Percentiles rank a stretch among this genome's conserved stretches.
Evolutionary conservation across 768 basidiomycete species (phyloP).

Genomic region (Dictyophora rubrovolvata): DNA sequence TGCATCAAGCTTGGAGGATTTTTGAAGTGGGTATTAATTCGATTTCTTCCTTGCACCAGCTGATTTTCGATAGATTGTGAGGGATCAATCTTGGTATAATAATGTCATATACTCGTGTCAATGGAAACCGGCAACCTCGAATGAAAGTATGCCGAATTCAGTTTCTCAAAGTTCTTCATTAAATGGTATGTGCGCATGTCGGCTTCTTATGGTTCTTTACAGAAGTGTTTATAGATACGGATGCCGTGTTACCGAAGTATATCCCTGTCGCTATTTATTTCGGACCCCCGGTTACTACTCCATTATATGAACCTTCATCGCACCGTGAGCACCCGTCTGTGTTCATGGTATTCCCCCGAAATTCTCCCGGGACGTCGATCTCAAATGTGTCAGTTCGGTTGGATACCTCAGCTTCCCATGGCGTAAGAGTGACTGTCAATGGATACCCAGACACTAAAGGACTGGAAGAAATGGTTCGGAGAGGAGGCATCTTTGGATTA

Average conservation of each 20-base stretch:
- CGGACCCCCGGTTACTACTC: conserved; percentile 15
- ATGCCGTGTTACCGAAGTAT: conserved; percentile 41
- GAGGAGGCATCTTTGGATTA: conserved; percentile 5
- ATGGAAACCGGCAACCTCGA: conserved; percentile 27
- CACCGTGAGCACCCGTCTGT: conserved; percentile 4
- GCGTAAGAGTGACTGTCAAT: conserved; percentile 4
- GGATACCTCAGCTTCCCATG: neutral
- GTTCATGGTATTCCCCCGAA: conserved; percentile 6
- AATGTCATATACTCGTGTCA: conserved; percentile 49
- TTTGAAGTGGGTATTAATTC: conserved; percentile 42
- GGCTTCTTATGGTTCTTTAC: neutral
- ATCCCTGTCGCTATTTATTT: conserved; percentile 68
- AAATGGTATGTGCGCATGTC: conserved; percentile 33
- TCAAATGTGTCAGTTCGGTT: conserved; percentile 2
- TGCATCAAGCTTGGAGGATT: conserved; percentile 67
- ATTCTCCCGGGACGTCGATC: neutral
- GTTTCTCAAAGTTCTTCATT: conserved; percentile 46
- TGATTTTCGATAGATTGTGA: conserved; percentile 42
- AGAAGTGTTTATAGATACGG: conserved; percentile 21
- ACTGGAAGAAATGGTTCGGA: conserved; percentile 2
- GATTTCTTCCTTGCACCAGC: conserved; percentile 4
- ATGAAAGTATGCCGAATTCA: conserved; percentile 40
- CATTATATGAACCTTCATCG: neutral
- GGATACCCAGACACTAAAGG: neutral
- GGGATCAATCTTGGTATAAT: conserved; percentile 80